Evolutionary conservation across 2,329 filamentous ascomycete genomes (phyloP).

Genomic region (Aspergillus oerlinghausenensis): DNA sequence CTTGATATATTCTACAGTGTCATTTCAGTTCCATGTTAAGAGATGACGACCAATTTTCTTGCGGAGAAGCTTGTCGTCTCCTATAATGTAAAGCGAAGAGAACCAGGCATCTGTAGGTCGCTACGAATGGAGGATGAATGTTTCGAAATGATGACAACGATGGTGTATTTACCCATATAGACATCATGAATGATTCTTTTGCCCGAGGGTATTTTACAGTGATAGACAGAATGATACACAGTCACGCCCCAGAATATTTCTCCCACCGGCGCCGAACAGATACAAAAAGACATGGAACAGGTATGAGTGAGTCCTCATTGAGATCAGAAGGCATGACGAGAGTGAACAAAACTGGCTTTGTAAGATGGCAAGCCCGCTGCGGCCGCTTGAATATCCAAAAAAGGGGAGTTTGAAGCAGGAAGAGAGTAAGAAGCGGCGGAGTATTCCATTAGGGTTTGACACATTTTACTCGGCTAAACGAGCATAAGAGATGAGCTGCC

Average conservation of each 20-base stretch:
- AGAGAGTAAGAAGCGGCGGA: slow-evolving; percentile 6
- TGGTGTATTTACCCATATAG: slow-evolving; percentile 14
- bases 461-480: slow-evolving; percentile 44
- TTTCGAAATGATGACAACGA: slow-evolving; percentile 2
- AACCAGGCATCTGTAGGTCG: background rate
- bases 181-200: slow-evolving; percentile 23
- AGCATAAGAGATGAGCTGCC: slow-evolving; percentile 63
- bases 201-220: slow-evolving; percentile 34
- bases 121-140: background rate
- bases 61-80: background rate
- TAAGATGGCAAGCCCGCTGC: slow-evolving; percentile 9
- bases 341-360: slow-evolving; percentile 13
- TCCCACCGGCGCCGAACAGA: slow-evolving; percentile 23
- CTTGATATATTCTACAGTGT: background rate
- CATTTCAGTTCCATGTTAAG: background rate
- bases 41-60: background rate
- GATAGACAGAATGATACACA: slow-evolving; percentile 16
- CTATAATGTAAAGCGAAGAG: background rate
- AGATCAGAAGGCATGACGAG: slow-evolving; percentile 19
- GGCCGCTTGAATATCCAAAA: slow-evolving; percentile 13
- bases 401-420: slow-evolving; percentile 13
- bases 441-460: slow-evolving; percentile 7
- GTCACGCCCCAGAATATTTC: slow-evolving; percentile 18
- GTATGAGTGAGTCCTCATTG: slow-evolving; percentile 8
- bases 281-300: slow-evolving; percentile 3